Percentiles rank a stretch among this genome's conserved stretches.
Evolutionary conservation across 371 early-diverging fungal genomes (phyloP).

Genomic region (Umbelopsis sp.): DNA sequence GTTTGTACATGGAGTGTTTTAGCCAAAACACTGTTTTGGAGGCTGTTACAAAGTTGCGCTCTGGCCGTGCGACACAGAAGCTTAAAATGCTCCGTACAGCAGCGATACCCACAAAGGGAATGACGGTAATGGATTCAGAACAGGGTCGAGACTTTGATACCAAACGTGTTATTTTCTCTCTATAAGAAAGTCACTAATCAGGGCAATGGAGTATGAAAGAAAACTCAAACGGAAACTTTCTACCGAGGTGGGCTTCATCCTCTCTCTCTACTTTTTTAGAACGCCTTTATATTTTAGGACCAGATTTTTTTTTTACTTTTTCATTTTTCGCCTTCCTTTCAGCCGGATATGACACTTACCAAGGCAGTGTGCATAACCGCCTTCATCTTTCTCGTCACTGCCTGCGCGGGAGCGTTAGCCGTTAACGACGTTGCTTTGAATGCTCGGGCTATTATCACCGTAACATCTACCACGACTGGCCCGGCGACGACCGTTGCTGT

Average conservation of each 20-base stretch:
- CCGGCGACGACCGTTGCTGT: background rate
- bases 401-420: background rate
- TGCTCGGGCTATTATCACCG: conserved; percentile 13
- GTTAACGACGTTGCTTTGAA: background rate
- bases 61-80: too few species aligned
- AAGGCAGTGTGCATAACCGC: background rate
- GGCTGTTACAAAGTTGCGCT: too few species aligned
- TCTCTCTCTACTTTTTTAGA: background rate
- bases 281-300: background rate
- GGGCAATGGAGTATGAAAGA: background rate
- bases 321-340: background rate
- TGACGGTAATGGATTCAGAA: background rate
- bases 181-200: background rate
- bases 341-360: background rate
- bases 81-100: too few species aligned
- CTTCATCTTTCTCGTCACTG: background rate
- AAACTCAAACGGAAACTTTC: conserved; percentile 13
- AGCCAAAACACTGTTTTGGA: too few species aligned
- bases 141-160: background rate
- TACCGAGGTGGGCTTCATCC: background rate
- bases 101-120: too few species aligned
- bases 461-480: conserved; percentile 23
- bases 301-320: background rate
- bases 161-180: background rate
- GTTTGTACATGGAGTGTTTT: too few species aligned